Conservation (phyloP, 345 rosid genomes). For the Melaleuca alternifolia region DNA sequence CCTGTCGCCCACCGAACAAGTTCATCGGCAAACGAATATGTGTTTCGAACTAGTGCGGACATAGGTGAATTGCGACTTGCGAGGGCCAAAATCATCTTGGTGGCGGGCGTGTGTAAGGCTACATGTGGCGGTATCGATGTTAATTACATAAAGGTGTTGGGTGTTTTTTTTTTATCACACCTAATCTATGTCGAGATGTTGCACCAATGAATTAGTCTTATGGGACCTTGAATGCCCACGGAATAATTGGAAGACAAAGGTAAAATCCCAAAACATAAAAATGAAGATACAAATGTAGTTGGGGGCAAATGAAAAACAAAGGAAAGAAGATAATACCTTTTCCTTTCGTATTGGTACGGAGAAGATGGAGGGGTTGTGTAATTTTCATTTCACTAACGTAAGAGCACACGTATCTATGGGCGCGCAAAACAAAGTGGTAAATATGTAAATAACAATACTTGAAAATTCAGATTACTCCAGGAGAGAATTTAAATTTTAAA, state of each 20-base stretch:
- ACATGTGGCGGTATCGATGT: neutral
- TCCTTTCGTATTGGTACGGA: too few relatives aligned
- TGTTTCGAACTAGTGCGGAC: fast-evolving
- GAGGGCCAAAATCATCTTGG: neutral
- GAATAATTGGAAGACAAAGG: neutral
- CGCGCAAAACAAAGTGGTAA: too few relatives aligned
- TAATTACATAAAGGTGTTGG: neutral
- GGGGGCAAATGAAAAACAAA: neutral
- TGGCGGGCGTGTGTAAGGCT: neutral
- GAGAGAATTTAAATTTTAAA: too few relatives aligned
- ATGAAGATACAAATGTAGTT: too few relatives aligned
- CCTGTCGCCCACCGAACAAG: neutral
- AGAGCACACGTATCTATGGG: too few relatives aligned
- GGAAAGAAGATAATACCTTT: too few relatives aligned
- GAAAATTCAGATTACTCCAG: too few relatives aligned
- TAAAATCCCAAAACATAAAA: neutral
- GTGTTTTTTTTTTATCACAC: neutral
- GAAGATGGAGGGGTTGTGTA: too few relatives aligned
- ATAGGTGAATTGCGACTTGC: neutral
- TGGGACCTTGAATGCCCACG: neutral
- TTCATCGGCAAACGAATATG: neutral
- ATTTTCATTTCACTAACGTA: too few relatives aligned
- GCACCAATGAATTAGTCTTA: neutral
- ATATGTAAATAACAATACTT: too few relatives aligned
- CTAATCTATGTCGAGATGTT: neutral